Evolutionary conservation across 2,329 filamentous ascomycete species (phyloP).

Genomic region (Cadophora sp.): DNA sequence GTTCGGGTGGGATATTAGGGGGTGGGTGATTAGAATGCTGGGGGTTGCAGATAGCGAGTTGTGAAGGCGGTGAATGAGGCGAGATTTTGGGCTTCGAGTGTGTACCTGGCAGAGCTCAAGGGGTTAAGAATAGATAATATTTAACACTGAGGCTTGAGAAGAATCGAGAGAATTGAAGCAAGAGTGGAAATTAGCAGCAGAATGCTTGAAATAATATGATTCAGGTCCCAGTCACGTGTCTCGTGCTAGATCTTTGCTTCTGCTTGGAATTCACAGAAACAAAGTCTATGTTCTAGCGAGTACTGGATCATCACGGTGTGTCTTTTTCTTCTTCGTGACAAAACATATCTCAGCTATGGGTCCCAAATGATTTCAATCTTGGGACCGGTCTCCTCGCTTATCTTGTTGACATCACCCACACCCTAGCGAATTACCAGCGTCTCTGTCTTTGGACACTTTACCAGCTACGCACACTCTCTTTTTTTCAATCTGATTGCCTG

Average conservation of each 20-base stretch:
- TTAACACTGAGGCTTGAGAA: no score
- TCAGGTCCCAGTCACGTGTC: neutral
- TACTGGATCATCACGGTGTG: neutral
- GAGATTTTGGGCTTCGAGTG: neutral
- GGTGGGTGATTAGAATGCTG: neutral
- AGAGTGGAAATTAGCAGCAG: no score
- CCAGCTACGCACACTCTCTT: no score
- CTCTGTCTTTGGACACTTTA: no score
- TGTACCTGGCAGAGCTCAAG: neutral
- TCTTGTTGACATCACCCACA: neutral
- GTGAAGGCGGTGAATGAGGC: neutral
- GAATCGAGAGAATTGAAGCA: no score
- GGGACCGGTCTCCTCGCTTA: neutral
- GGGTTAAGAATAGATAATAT: neutral
- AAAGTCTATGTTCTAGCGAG: no score
- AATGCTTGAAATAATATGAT: neutral
- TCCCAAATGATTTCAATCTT: neutral
- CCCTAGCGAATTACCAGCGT: neutral
- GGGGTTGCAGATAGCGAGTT: neutral
- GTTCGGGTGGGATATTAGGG: neutral
- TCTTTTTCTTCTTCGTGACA: neutral
- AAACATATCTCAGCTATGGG: neutral
- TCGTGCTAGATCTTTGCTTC: neutral
- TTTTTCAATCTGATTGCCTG: no score
- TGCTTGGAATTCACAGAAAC: neutral